These are phyloP conservation scores for Starmerella etchellsii DNA, from an alignment of 805 yeast genomes.

Conservation along the genomic window DNA sequence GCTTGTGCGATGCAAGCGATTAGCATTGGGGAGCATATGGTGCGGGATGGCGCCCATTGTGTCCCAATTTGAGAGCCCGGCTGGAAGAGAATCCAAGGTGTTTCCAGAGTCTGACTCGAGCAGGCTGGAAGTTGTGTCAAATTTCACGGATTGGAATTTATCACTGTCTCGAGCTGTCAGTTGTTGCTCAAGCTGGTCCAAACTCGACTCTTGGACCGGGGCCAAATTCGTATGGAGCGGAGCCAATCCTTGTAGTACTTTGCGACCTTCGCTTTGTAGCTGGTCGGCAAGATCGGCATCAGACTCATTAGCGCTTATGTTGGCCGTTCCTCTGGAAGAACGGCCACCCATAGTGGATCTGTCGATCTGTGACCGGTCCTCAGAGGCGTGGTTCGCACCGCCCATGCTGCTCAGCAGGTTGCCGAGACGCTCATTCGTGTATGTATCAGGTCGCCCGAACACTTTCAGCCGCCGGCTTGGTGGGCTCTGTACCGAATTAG, in stretches of 20 bases:
- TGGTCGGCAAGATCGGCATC: slow-evolving; percentile 11
- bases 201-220: slow-evolving; percentile 16
- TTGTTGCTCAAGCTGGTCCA: slow-evolving; percentile 18
- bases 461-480: slow-evolving; percentile 18
- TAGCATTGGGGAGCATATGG: not conserved
- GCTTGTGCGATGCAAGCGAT: not conserved
- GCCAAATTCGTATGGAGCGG: slow-evolving; percentile 9
- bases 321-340: not conserved
- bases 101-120: slow-evolving; percentile 1
- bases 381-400: not conserved
- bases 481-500: not conserved
- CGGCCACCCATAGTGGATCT: not conserved
- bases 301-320: slow-evolving; percentile 7
- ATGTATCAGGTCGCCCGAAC: slow-evolving; percentile 21
- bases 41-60: slow-evolving; percentile 6
- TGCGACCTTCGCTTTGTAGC: slow-evolving; percentile 16
- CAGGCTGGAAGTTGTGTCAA: slow-evolving; percentile 11
- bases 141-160: not conserved
- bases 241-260: slow-evolving; percentile 13
- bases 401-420: slow-evolving; percentile 18
- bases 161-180: slow-evolving; percentile 7
- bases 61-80: slow-evolving; percentile 12
- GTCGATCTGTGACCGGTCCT: not conserved
- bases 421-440: slow-evolving; percentile 20
- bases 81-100: slow-evolving; percentile 15